phyloP scores from a whole-genome alignment of 108 stramenopile genomes.

The Cyclotella distinguenda region DNA sequence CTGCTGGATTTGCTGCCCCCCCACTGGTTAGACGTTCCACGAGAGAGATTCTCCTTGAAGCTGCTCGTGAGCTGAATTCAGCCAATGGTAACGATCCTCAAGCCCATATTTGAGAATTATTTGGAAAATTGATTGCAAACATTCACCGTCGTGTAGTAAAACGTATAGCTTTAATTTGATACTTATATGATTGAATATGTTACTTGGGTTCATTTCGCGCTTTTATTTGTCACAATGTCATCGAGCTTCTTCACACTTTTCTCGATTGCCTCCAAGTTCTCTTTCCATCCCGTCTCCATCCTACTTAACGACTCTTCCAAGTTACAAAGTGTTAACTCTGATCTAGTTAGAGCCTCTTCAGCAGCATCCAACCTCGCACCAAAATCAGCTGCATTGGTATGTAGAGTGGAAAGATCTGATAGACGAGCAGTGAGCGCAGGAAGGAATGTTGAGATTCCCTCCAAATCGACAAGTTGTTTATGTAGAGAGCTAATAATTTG shows the following conservation, averaged over 20 bases:
- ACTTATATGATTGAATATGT: too few species aligned
- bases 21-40: not conserved
- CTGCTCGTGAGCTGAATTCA: slow-evolving; percentile 8
- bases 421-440: slow-evolving; percentile 67
- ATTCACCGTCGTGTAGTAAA: too few species aligned
- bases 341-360: slow-evolving; percentile 49
- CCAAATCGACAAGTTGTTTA: slow-evolving; percentile 68
- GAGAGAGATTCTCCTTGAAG: slow-evolving; percentile 21
- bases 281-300: slow-evolving; percentile 58
- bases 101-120: too few species aligned
- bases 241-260: slow-evolving; percentile 69
- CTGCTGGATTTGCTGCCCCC: not conserved
- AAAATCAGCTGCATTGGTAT: slow-evolving; percentile 65
- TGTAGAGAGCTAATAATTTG: slow-evolving; percentile 70
- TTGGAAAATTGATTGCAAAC: too few species aligned
- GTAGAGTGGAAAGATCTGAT: slow-evolving; percentile 60
- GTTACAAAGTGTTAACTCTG: slow-evolving; percentile 40
- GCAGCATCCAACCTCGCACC: slow-evolving; percentile 44
- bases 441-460: slow-evolving; percentile 60
- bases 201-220: too few species aligned
- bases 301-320: slow-evolving; percentile 56
- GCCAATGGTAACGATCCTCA: too few species aligned
- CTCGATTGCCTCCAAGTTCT: slow-evolving; percentile 60
- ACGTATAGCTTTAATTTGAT: too few species aligned
- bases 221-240: slow-evolving; percentile 34